Evolutionary conservation across 208 protist species (phyloP).

Genomic region (Acanthamoeba lenticulata): DNA sequence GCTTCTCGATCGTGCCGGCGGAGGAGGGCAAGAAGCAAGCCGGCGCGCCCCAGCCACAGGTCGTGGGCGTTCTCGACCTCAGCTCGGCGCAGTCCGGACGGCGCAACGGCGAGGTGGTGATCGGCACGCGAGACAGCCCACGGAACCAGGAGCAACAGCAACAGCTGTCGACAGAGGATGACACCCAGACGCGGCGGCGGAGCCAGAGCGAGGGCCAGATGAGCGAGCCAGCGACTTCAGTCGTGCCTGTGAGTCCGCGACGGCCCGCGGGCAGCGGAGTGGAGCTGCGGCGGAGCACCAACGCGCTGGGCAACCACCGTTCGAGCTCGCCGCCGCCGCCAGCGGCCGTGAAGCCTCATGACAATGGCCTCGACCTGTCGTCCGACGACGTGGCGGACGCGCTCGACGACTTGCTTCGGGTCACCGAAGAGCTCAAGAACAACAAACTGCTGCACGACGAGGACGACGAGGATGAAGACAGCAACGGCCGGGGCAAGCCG

Average conservation of each 20-base stretch:
- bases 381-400: not conserved
- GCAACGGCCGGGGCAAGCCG: not conserved
- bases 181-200: not conserved
- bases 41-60: not conserved
- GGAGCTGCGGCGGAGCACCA: not conserved
- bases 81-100: not conserved
- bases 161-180: not conserved
- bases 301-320: not conserved
- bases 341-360: no score
- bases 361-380: no score
- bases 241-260: no score
- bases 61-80: not conserved
- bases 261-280: no score
- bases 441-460: not conserved
- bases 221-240: no score
- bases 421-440: conserved; percentile 20
- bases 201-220: not conserved
- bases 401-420: not conserved
- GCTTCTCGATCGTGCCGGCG: not conserved
- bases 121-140: not conserved
- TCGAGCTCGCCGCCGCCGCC: no score
- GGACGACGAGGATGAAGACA: not conserved
- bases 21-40: not conserved
- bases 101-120: not conserved
- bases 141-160: not conserved